phyloP scores from a whole-genome alignment of 176 grass and related monocot genomes.

The Metroxylon sagu region DNA sequence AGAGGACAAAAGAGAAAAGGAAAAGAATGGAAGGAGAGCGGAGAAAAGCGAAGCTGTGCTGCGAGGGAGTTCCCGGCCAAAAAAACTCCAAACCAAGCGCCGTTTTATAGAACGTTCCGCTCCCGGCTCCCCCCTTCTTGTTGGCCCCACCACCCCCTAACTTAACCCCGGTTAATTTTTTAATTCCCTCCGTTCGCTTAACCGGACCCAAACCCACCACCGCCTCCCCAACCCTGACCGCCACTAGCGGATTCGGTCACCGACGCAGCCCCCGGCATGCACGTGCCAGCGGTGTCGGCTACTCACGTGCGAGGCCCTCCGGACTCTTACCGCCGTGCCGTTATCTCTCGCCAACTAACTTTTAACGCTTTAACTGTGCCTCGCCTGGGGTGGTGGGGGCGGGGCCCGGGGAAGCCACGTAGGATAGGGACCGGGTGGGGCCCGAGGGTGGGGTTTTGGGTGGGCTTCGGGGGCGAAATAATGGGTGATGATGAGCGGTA shows the following conservation, averaged over 20 bases:
- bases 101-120: slow-evolving; percentile 8
- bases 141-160: neutral
- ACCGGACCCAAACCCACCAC: neutral
- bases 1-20: neutral
- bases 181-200: neutral
- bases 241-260: neutral
- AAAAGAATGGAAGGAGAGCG: neutral
- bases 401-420: neutral
- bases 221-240: neutral
- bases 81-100: neutral
- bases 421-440: neutral
- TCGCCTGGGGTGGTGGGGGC: neutral
- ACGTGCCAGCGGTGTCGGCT: slow-evolving; percentile 2
- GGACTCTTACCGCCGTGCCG: neutral
- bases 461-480: neutral
- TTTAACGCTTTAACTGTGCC: neutral
- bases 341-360: too few species aligned
- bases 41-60: neutral
- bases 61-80: neutral
- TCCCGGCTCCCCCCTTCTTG: neutral
- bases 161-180: slow-evolving; percentile 16
- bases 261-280: neutral
- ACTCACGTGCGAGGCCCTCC: neutral
- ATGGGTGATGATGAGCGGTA: neutral
- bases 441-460: neutral